Evolutionary conservation across 1,284 basidiomycete genomes (phyloP), one percentile per base, ranked within the genome.

Genomic region (Melampsora larici-populina): DNA sequence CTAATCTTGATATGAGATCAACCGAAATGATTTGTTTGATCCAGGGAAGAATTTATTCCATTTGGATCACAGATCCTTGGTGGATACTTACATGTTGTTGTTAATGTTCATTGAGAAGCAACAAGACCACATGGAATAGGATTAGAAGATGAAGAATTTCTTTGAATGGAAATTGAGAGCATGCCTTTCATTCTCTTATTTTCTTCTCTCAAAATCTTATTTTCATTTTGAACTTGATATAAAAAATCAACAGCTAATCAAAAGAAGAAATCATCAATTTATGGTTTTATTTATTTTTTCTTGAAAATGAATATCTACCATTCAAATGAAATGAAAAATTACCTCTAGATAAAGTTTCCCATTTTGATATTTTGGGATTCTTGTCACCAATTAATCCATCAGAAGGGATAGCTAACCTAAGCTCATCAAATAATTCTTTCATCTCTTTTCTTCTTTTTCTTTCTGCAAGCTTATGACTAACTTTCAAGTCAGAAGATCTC

Each of bases 291-390:
- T 11, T 60, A 6, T 36, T 8, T 21, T 4, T 18, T 51, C 6
- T 51, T 18, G 2, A 51, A 58, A 21, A 21, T 48, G 13, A 36
- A 36, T 24, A 24, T 49, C 26, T 31, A n/a, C 29, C 4, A 21
- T n/a, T 24, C n/a, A 49, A 64, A 43, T n/a, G 48, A 73, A 48
- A 18, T 15, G 64, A 11, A 51, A 66, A 29, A 87, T 80, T 81
- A 92, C 93, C 92, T 89, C 95, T 94, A 84, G 89, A 93, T 51
- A 97, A 85, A 78, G 96, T 95, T 85, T 97, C 94, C 94, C 94
- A 97, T 85, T 97, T 97, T 93, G 26, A 92, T 91, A 84, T 97
- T 96, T 90, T 93, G 91, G 48, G 92, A 92, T 76, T 93, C 88
- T 84, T 81, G 80, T 55, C 75, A 24, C 6, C 2, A 1, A 79